Base-by-base conservation (phyloP, 73 alveolate genomes). In the Paramecium caudatum region DNA sequence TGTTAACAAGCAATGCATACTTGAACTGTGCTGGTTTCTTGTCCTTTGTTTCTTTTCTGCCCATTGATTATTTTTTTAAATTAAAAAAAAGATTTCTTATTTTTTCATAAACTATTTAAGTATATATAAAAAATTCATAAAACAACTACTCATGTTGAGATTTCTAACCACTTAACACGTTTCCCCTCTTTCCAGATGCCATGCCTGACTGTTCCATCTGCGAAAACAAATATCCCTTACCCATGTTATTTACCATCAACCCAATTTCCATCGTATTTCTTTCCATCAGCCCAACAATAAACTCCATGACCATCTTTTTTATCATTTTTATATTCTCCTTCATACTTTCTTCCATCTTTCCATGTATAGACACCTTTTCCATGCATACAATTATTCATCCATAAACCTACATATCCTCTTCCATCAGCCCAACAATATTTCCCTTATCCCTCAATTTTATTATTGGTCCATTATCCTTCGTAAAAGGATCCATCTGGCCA, bases 381-480 rank as follows among this genome's bases (percentile, higher is more conserved):
- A 39, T 86, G 81, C 87, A 86, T 63, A 25, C 80, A 49, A 63
- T 86, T 86, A 37, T 78, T 86, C 45, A 9, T 15, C 93, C 93
- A 86, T 5, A 36, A 21, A 10, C 93, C 93, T 8, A 17, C 12
- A 47, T 82, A 82, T 3, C 82, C 61, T 49, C 95, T 82, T 4
- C 91, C 93, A 82, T 93, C 96, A 27, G 82, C 61, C 96, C 96
- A 93, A 45, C 39, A 21, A 83, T 91, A 91, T 21, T 69, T 46
- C 1, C 96, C 96, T 36, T 50, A 83, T n/a, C 96, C 96, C 32
- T 63, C 91, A 82, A 91, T 93, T 93, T 82, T 47, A 61, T 82
- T 82, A 47, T 82, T 47, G 10, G 17, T 15, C 91, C 91, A 82
- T 37, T 82, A 13, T 8, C 91, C 91, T 3, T 50, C 91, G 48